Base-by-base conservation (phyloP, 129 eudicot genomes). In the Gnaphalium uliginosum region DNA sequence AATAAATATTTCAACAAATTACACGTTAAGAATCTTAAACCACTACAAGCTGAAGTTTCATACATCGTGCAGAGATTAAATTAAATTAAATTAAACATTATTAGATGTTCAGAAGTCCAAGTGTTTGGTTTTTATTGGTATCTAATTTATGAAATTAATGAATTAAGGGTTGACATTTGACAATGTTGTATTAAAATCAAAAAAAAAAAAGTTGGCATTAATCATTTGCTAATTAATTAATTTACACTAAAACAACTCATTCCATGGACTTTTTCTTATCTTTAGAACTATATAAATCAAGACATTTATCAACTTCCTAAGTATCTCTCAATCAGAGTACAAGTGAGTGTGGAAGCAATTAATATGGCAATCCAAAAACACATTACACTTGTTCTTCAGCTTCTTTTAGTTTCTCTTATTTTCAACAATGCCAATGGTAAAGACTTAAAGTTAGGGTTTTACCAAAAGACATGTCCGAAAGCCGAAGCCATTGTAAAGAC, bases 391-490 rank as follows among this genome's bases (percentile, higher is more conserved):
- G 58, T 83, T 53, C 26, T 81, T 46, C 87, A 69, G 27, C 77
- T 86, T 21, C 8, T 81, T 27, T 74, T 83, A 23, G 50, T 86
- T 35, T 72, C 76, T 48, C 70, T 70, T 6, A 60, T 70, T 19
- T 19, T 83, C 18, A 57, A 24, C 60, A 64, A 66, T 18, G 84
- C 92, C 29, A 79, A 82, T 81, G 88, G 79, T 22, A 59, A 84
- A 32, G 76, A 61, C 15, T 73, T 90, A 77, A 68, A 63, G 14
- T 17, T 65, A 5, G 79, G 69, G 8, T 88, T 65, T 73, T 90
- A 90, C 78, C 8, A 75, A 11, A 69, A 78, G 32, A 75, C 85
- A 11, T 90, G 96, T 75, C 96, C 96, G 2, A 18, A 32, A 15
- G 83, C 58, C 14, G 94, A 88, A 76, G 50, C 60, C 0, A 86